phyloP scores from a whole-genome alignment of 768 basidiomycete species.

The Macrolepiota fuliginosa region DNA sequence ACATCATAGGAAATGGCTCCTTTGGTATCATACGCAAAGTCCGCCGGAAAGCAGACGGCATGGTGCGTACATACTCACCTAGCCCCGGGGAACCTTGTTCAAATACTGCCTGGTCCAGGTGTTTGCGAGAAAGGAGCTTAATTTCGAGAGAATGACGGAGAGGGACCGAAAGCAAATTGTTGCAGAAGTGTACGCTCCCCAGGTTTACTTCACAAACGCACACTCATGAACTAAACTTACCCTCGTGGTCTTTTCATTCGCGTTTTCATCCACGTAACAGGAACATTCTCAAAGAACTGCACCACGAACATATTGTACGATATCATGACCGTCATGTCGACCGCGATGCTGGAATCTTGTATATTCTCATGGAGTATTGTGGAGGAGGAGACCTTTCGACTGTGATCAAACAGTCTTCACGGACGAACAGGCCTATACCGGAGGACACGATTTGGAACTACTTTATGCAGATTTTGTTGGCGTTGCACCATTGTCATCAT shows the following conservation, averaged over 20 bases:
- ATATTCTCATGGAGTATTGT: slow-evolving; percentile 99
- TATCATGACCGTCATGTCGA: slow-evolving; percentile 94
- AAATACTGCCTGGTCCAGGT: slow-evolving; percentile 41
- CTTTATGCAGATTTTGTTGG: slow-evolving; percentile 89
- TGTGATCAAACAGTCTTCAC: slow-evolving; percentile 77
- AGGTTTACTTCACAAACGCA: no score
- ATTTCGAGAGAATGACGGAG: slow-evolving; percentile 96
- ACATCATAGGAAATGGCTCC: slow-evolving; percentile 94
- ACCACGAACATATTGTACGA: slow-evolving; percentile 95
- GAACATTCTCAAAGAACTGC: slow-evolving; percentile 93
- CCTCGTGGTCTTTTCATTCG: background rate
- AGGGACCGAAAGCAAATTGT: slow-evolving; percentile 96
- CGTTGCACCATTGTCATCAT: slow-evolving; percentile 91
- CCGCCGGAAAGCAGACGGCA: slow-evolving; percentile 75
- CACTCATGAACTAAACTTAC: background rate
- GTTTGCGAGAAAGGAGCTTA: slow-evolving; percentile 92
- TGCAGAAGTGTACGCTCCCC: slow-evolving; percentile 84
- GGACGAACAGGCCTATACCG: slow-evolving; percentile 68
- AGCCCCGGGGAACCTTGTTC: slow-evolving; percentile 1
- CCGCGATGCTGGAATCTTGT: slow-evolving; percentile 83
- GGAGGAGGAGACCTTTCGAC: slow-evolving; percentile 92
- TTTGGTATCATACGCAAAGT: slow-evolving; percentile 99
- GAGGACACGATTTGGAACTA: slow-evolving; percentile 97
- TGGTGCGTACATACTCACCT: slow-evolving; percentile 46
- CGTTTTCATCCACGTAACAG: slow-evolving; percentile 35